Evolutionary conservation across 495 filamentous ascomycete genomes (phyloP).

Genomic region (Annulohypoxylon stygium): DNA sequence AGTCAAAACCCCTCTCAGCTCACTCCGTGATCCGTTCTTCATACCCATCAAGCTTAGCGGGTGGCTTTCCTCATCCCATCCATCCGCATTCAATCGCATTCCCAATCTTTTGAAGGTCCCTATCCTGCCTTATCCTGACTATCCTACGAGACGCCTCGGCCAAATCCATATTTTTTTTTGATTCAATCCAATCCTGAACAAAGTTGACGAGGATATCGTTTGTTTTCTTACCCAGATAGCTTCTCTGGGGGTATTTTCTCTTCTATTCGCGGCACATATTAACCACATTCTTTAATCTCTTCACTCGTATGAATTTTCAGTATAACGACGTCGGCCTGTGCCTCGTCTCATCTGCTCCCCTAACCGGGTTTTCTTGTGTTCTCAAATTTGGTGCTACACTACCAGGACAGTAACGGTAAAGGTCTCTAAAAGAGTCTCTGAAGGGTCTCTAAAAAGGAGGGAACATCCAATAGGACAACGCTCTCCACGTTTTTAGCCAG

Average conservation of each 20-base stretch:
- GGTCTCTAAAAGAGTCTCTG: not conserved
- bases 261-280: conserved; percentile 43
- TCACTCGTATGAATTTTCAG: conserved; percentile 27
- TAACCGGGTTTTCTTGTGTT: conserved; percentile 34
- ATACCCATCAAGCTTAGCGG: conserved; percentile 24
- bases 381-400: conserved; percentile 25
- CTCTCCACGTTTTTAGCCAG: conserved; percentile 39
- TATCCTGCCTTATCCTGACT: not conserved
- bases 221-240: not conserved
- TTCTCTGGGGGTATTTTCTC: conserved; percentile 3
- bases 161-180: conserved; percentile 16
- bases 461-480: conserved; percentile 42
- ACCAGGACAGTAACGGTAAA: conserved; percentile 30
- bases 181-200: conserved; percentile 21
- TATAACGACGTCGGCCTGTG: conserved; percentile 39
- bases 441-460: conserved; percentile 30
- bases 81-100: conserved; percentile 23
- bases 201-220: conserved; percentile 19
- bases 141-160: conserved; percentile 9
- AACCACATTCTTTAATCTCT: conserved; percentile 18
- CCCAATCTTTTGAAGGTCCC: conserved; percentile 4
- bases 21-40: conserved; percentile 45
- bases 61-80: conserved; percentile 36
- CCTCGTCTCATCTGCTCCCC: conserved; percentile 36
- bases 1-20: conserved; percentile 40